These are phyloP conservation scores for Endotrypanum monterogeii DNA, from an alignment of 208 protist species.

Conservation along the genomic window DNA sequence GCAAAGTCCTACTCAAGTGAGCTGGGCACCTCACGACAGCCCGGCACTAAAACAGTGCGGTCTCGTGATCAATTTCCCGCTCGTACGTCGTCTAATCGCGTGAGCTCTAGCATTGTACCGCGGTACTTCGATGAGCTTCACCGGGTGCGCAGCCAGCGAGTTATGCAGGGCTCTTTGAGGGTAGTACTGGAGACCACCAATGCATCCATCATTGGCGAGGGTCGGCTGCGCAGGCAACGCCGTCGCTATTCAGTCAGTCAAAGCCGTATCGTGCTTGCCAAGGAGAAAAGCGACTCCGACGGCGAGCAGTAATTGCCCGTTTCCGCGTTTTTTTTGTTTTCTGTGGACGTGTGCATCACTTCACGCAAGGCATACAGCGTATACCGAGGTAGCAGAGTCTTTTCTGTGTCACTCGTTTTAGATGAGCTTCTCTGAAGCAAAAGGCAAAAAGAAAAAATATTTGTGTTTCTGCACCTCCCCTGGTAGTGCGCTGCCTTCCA, in stretches of 20 bases:
- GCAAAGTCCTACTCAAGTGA: constrained; percentile 4
- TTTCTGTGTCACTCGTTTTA: not conserved
- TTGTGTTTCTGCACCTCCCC: not conserved
- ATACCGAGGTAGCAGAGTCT: not conserved
- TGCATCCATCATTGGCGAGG: constrained; percentile 34
- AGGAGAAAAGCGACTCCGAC: not conserved
- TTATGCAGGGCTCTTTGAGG: constrained; percentile 11
- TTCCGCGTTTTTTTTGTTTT: not conserved
- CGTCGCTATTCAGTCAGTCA: constrained; percentile 10
- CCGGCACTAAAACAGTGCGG: not conserved
- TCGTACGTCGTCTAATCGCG: no score
- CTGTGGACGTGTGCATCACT: not conserved
- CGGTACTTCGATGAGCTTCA: constrained; percentile 27
- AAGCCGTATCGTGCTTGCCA: constrained; percentile 1
- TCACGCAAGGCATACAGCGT: not conserved
- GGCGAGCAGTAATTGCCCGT: not conserved
- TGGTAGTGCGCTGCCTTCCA: not conserved
- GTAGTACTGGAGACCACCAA: constrained; percentile 40
- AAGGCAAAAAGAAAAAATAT: not conserved
- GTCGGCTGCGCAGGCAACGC: constrained; percentile 21
- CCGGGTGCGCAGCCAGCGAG: constrained; percentile 7
- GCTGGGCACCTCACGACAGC: not conserved
- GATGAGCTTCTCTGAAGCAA: constrained; percentile 1
- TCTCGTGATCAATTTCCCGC: not conserved
- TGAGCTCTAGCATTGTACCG: constrained; percentile 15